Conservation (phyloP, 2,329 filamentous ascomycete genomes). For the Fusarium sp. region DNA sequence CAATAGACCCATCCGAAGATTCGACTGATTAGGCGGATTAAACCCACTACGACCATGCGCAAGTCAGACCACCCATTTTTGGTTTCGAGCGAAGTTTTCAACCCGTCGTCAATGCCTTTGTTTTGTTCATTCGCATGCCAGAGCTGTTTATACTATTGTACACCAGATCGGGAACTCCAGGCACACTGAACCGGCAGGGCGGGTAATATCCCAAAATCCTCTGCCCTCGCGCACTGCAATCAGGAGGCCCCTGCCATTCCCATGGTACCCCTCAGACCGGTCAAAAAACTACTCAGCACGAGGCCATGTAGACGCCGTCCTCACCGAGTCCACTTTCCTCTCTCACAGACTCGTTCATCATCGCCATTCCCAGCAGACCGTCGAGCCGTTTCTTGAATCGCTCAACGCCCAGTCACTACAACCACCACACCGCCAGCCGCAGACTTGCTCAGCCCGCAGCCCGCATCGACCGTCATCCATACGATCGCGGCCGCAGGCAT, state of each 20-base stretch:
- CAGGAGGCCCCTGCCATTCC: slow-evolving; percentile 45
- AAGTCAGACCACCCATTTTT: slow-evolving; percentile 38
- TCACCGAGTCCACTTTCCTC: slow-evolving; percentile 57
- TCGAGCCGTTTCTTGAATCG: slow-evolving; percentile 45
- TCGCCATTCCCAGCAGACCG: slow-evolving; percentile 48
- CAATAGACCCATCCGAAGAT: slow-evolving; percentile 37
- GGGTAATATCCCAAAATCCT: slow-evolving; percentile 39
- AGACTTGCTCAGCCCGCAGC: slow-evolving; percentile 46
- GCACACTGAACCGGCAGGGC: slow-evolving; percentile 42
- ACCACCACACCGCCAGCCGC: slow-evolving; percentile 47
- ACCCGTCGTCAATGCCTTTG: slow-evolving; percentile 22
- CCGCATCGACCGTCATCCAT: slow-evolving; percentile 46
- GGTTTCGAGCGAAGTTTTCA: slow-evolving; percentile 25
- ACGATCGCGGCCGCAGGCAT: slow-evolving; percentile 47
- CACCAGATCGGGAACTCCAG: slow-evolving; percentile 43
- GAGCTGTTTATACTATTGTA: slow-evolving; percentile 26
- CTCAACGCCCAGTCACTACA: slow-evolving; percentile 46
- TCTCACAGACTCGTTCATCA: slow-evolving; percentile 52
- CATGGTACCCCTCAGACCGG: slow-evolving; percentile 56
- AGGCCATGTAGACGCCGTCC: slow-evolving; percentile 50
- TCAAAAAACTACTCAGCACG: slow-evolving; percentile 56
- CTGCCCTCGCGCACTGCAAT: slow-evolving; percentile 40
- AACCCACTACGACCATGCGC: slow-evolving; percentile 20
- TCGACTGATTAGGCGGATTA: slow-evolving; percentile 34
- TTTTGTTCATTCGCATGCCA: slow-evolving; percentile 11